phyloP scores from a whole-genome alignment of 2,329 filamentous ascomycete species.

The Paracoccidioides lutzii region DNA sequence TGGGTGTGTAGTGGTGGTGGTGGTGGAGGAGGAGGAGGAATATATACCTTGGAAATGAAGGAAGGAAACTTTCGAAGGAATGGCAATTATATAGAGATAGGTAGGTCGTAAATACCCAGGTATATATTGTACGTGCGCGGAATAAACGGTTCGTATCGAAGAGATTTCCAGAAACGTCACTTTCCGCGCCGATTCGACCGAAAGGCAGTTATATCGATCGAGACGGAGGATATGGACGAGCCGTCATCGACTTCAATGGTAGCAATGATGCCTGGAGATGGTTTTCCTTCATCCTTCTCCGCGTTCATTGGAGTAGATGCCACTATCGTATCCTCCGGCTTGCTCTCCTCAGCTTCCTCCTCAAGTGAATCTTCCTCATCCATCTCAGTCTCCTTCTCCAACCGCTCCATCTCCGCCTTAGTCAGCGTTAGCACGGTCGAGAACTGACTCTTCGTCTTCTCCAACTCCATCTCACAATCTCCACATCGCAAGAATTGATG shows the following conservation, averaged over 20 bases:
- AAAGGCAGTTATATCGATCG: slow-evolving; percentile 25
- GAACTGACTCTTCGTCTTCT: slow-evolving; percentile 54
- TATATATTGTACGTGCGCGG: background rate
- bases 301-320: background rate
- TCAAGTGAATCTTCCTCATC: background rate
- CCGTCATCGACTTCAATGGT: slow-evolving; percentile 27
- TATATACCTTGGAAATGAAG: background rate
- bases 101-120: background rate
- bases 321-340: background rate
- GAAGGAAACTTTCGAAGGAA: background rate
- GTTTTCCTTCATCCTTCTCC: slow-evolving; percentile 4
- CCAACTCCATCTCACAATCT: slow-evolving; percentile 66
- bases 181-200: slow-evolving; percentile 17
- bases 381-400: slow-evolving; percentile 38
- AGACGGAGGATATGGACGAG: slow-evolving; percentile 23
- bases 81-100: background rate
- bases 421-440: slow-evolving; percentile 50
- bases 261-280: slow-evolving; percentile 9
- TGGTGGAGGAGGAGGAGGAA: background rate
- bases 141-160: background rate
- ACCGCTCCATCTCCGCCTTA: slow-evolving; percentile 45
- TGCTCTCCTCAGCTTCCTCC: slow-evolving; percentile 6
- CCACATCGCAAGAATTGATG: slow-evolving; percentile 83
- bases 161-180: background rate
- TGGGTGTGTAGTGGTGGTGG: no score